Evolutionary conservation across 2,329 filamentous ascomycete species (phyloP).

Genomic region (Chalaropsis ovoidea): DNA sequence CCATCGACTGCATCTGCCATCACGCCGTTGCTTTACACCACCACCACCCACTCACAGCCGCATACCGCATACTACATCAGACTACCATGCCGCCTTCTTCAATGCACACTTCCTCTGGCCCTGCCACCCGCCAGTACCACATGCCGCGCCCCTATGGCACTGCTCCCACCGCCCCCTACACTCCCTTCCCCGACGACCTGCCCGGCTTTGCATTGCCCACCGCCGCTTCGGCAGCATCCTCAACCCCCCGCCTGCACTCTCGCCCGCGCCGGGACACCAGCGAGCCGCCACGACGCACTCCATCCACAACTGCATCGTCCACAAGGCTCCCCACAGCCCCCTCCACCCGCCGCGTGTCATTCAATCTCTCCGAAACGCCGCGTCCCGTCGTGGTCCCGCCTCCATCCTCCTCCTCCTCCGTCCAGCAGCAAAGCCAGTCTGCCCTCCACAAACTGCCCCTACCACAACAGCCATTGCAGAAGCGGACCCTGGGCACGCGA

Average conservation of each 20-base stretch:
- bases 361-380: constrained; percentile 18
- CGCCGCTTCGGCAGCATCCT: constrained; percentile 5
- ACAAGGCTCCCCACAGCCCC: constrained; percentile 11
- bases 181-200: constrained; percentile 3
- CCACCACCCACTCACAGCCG: neutral
- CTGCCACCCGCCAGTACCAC: neutral
- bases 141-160: constrained; percentile 2
- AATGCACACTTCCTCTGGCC: neutral
- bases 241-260: neutral
- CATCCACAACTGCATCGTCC: neutral
- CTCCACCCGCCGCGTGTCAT: constrained; percentile 14
- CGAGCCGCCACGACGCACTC: constrained; percentile 11
- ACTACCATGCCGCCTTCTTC: constrained; percentile 3
- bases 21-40: neutral
- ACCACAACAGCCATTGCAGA: constrained; percentile 10
- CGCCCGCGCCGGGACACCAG: constrained; percentile 11
- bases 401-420: neutral
- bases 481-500: neutral
- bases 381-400: neutral
- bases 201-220: neutral
- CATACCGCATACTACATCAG: neutral
- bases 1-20: neutral
- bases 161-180: neutral
- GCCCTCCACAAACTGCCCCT: neutral
- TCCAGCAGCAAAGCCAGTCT: neutral